Evolutionary conservation across 805 yeast genomes (phyloP), one percentile per base, ranked within the genome.

Genomic region (Pichia nakasei): DNA sequence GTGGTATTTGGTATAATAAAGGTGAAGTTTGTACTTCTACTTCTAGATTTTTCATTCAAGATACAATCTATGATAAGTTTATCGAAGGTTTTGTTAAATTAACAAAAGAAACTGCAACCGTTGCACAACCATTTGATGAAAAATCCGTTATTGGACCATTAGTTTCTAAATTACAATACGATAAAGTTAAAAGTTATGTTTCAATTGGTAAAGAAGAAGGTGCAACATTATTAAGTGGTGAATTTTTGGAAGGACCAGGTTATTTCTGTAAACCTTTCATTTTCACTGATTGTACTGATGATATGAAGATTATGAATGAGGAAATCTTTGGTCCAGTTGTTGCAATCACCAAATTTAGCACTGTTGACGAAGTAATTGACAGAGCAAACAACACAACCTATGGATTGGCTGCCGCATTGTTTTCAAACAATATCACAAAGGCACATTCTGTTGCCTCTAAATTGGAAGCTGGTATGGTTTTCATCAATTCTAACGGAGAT

Each of bases 241-340:
- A 73, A 55, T 54, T 57, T 46, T 64, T 76, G 57, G 79, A 74
- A 34, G 64, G 61, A 51, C 78, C 78, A 58, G 87, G 89, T 57
- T 81, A 68, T 67, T 83, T 78, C 59, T 66, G 82, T 53, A 64
- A 72, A 58, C 93, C 93, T 59, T 80, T 88, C 37, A 70, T 83
- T 41, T 83, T 83, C 62, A 75, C 77, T 52, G 83, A 80, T 57
- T 85, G 82, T 50, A 69, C 64, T 5, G 82, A 79, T 61, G 73
- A 74, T 53, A 78, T 79, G 79, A 64, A 66, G 50, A 77, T 83
- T 54, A 78, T 76, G 48, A 73, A 65, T 55, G 89, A 83, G 56
- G 93, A 83, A 65, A 82, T 83, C 52, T 83, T 83, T 51, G 93
- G 93, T 42, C 93, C 93, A 34, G 88, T 83, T 46, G 84, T 82